Evolutionary conservation across 1,284 basidiomycete species (phyloP).

Genomic region (Anthracocystis walkeri): DNA sequence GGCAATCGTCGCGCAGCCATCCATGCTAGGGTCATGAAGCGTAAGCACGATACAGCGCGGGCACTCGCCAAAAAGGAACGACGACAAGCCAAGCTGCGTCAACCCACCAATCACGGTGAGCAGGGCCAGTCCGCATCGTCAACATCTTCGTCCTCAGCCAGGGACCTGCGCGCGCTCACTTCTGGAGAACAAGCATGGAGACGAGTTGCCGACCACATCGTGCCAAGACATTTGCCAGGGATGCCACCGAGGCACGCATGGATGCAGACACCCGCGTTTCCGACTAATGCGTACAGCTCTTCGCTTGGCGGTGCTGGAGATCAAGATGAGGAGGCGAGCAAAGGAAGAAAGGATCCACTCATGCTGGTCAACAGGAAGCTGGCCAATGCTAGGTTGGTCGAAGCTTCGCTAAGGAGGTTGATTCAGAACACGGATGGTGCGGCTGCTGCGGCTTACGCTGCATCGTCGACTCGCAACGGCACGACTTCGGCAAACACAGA

Average conservation of each 20-base stretch:
- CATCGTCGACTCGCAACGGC: constrained; percentile 17
- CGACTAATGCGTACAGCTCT: constrained; percentile 44
- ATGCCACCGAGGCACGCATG: constrained; percentile 60
- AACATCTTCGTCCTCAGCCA: constrained; percentile 10
- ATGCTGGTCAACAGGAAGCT: constrained; percentile 59
- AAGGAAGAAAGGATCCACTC: constrained; percentile 33
- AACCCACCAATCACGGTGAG: constrained; percentile 2
- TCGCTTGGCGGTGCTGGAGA: constrained; percentile 18
- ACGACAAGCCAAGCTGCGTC: constrained; percentile 24
- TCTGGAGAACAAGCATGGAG: constrained; percentile 53
- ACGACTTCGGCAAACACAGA: neutral
- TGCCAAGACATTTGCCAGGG: constrained; percentile 55
- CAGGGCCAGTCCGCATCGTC: neutral
- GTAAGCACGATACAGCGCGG: constrained; percentile 25
- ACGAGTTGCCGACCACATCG: constrained; percentile 47
- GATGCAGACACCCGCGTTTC: constrained; percentile 58
- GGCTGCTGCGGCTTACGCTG: constrained; percentile 38
- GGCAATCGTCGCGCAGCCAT: constrained; percentile 33
- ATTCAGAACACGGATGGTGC: constrained; percentile 58
- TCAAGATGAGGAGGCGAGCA: constrained; percentile 14
- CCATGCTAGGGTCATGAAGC: constrained; percentile 34
- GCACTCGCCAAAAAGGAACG: constrained; percentile 23
- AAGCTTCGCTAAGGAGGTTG: constrained; percentile 52
- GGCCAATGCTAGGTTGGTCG: constrained; percentile 60
- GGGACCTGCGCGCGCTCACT: constrained; percentile 33